Conservation (phyloP, 495 filamentous ascomycete genomes). For the Xylaria nigripes region DNA sequence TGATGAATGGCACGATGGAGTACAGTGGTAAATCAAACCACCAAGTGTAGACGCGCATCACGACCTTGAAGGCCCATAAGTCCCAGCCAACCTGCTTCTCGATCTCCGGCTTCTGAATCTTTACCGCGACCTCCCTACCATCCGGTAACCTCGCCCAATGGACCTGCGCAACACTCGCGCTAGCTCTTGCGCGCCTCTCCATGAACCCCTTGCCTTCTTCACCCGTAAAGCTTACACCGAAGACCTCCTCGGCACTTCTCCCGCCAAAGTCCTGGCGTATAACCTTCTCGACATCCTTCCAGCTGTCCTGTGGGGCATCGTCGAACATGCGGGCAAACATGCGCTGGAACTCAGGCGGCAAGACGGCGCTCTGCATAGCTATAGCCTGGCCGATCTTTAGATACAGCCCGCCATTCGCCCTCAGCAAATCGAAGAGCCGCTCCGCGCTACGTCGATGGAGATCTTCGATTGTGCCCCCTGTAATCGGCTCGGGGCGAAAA, state of each 20-base stretch:
- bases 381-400: constrained; percentile 98
- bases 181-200: constrained; percentile 79
- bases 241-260: constrained; percentile 73
- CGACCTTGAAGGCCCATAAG: constrained; percentile 86
- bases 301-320: constrained; percentile 91
- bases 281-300: constrained; percentile 79
- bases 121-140: constrained; percentile 85
- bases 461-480: constrained; percentile 56
- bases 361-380: constrained; percentile 90
- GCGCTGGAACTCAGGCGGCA: constrained; percentile 87
- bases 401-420: constrained; percentile 85
- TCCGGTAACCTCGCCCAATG: constrained; percentile 84
- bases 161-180: constrained; percentile 90
- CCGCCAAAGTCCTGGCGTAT: constrained; percentile 82
- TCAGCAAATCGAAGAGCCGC: constrained; percentile 67
- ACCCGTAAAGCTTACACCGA: constrained; percentile 71
- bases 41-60: constrained; percentile 65
- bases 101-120: constrained; percentile 95
- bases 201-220: constrained; percentile 63
- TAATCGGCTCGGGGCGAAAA: constrained; percentile 69
- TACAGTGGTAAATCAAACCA: constrained; percentile 87
- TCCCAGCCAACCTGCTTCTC: constrained; percentile 84
- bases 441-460: constrained; percentile 78
- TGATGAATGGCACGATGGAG: constrained; percentile 79
- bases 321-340: constrained; percentile 98